Evolutionary conservation across 2,329 filamentous ascomycete genomes (phyloP).

Genomic region (Hypoxylon sp.): DNA sequence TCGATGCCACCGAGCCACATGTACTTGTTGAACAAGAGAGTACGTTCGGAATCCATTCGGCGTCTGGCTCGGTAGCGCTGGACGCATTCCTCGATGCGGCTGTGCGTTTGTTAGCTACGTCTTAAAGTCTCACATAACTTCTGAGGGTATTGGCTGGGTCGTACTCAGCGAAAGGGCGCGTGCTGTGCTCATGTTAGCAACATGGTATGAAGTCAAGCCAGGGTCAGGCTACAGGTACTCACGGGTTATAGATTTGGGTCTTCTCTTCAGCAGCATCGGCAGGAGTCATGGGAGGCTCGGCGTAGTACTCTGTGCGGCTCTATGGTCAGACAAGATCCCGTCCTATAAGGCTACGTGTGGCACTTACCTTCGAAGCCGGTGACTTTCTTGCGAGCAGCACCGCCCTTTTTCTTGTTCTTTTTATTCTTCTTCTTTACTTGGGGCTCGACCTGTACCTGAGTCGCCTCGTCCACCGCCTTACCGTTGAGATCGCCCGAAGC

Average conservation of each 20-base stretch:
- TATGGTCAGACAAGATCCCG: slow-evolving; percentile 19
- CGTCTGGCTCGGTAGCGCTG: slow-evolving; percentile 81
- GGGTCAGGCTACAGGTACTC: slow-evolving; percentile 45
- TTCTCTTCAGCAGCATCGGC: slow-evolving; percentile 71
- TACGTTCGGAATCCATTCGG: slow-evolving; percentile 70
- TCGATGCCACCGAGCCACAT: slow-evolving; percentile 85
- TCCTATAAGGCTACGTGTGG: neutral
- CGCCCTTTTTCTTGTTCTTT: slow-evolving; percentile 47
- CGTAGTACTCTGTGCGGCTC: slow-evolving; percentile 73
- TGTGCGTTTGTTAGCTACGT: slow-evolving; percentile 45
- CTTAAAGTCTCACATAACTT: neutral
- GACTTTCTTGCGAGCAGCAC: slow-evolving; percentile 54
- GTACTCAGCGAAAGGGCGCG: slow-evolving; percentile 65
- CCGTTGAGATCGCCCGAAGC: slow-evolving; percentile 1
- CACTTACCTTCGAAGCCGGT: slow-evolving; percentile 74
- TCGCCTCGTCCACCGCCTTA: neutral
- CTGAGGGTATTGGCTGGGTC: slow-evolving; percentile 35
- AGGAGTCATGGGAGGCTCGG: slow-evolving; percentile 80
- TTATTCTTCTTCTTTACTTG: slow-evolving; percentile 51
- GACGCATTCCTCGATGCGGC: slow-evolving; percentile 85
- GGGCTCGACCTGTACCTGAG: slow-evolving; percentile 5
- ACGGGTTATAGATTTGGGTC: slow-evolving; percentile 71
- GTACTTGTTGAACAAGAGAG: slow-evolving; percentile 78
- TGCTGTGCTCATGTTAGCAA: slow-evolving; percentile 46
- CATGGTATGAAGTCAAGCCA: neutral